phyloP scores from a whole-genome alignment of 192 early-diverging fungal genomes.

The Umbelopsis vinacea region DNA sequence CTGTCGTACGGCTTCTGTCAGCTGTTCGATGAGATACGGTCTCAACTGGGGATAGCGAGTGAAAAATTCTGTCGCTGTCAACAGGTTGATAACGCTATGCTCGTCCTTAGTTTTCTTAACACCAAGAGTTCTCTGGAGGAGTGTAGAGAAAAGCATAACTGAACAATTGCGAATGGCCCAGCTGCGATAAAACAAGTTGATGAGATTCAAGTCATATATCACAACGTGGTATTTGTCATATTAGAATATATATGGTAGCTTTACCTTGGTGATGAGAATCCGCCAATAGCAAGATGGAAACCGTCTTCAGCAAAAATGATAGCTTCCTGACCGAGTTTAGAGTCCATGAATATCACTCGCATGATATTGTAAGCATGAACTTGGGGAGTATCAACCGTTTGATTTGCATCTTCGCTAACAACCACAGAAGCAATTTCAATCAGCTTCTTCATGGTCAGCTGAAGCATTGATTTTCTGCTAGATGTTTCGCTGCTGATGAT shows the following conservation, averaged over 20 bases:
- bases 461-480: constrained; percentile 61
- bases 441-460: constrained; percentile 68
- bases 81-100: constrained; percentile 69
- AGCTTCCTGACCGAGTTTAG: constrained; percentile 73
- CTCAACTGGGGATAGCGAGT: constrained; percentile 82
- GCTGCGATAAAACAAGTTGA: constrained; percentile 29
- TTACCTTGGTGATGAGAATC: constrained; percentile 71
- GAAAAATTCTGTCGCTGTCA: constrained; percentile 92
- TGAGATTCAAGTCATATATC: not conserved
- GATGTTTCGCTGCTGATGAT: constrained; percentile 74
- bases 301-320: constrained; percentile 78
- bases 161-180: constrained; percentile 96
- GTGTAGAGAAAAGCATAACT: constrained; percentile 88
- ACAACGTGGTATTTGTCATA: no score
- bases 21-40: constrained; percentile 74
- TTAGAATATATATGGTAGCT: not conserved
- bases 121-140: constrained; percentile 85
- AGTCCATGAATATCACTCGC: constrained; percentile 81
- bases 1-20: constrained; percentile 70
- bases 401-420: constrained; percentile 52
- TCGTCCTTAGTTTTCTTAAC: constrained; percentile 79
- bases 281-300: constrained; percentile 77
- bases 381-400: constrained; percentile 83
- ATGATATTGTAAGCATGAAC: constrained; percentile 94
- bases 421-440: constrained; percentile 62